Evolutionary conservation across 2,329 filamentous ascomycete species (phyloP).

Genomic region (Sporothrix mexicana): DNA sequence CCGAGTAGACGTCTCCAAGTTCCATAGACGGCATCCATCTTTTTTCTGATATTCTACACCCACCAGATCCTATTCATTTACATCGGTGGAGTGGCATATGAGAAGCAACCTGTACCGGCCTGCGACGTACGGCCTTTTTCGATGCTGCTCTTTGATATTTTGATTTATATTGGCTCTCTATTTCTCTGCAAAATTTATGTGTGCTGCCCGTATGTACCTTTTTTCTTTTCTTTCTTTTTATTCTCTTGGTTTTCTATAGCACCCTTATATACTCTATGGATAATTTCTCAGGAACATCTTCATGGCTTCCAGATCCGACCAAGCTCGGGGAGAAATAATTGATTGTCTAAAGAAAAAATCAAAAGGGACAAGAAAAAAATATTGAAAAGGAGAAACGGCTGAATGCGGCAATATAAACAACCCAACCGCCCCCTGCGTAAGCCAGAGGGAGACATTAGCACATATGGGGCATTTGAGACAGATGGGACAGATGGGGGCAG

Average conservation of each 20-base stretch:
- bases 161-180: background rate
- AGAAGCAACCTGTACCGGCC: background rate
- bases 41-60: background rate
- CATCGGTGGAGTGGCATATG: background rate
- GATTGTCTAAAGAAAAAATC: background rate
- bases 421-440: constrained; percentile 24
- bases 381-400: constrained; percentile 21
- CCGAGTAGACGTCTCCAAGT: background rate
- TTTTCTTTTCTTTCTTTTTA: background rate
- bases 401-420: constrained; percentile 32
- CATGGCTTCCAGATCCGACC: constrained; percentile 23
- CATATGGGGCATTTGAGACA: background rate
- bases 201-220: background rate
- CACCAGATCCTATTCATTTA: background rate
- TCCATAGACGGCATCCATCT: constrained; percentile 12
- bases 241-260: background rate
- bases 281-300: constrained; percentile 23
- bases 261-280: constrained; percentile 23
- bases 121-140: background rate
- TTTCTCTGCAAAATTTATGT: background rate
- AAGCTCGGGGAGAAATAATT: background rate
- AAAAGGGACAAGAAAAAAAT: background rate
- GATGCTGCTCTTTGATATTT: background rate
- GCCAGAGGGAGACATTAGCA: constrained; percentile 1
- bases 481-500: background rate